Percentiles rank a stretch among this genome's conserved stretches.
phyloP scores from a whole-genome alignment of 495 filamentous ascomycete genomes.

The Podospora australis region DNA sequence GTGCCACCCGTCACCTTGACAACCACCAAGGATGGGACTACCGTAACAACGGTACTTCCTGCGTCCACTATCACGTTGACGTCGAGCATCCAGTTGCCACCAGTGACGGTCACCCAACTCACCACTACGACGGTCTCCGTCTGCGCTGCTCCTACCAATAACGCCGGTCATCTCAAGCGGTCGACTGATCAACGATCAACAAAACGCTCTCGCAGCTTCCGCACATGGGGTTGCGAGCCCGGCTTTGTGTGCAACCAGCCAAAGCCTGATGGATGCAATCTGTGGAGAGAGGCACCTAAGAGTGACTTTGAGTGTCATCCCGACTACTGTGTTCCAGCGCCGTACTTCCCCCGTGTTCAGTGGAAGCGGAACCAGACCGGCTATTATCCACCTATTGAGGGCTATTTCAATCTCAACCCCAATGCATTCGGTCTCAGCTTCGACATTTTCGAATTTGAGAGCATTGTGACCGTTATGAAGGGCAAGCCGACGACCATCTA shows the following conservation, averaged over 20 bases:
- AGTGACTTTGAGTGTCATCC: conserved; percentile 48
- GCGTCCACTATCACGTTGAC: conserved; percentile 20
- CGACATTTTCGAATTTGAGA: conserved; percentile 47
- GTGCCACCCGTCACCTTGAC: conserved; percentile 7
- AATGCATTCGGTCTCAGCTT: conserved; percentile 55
- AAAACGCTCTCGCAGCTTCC: conserved; percentile 25
- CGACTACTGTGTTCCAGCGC: conserved; percentile 47
- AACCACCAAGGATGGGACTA: conserved; percentile 15
- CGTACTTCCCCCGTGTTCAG: conserved; percentile 28
- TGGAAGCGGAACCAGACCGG: conserved; percentile 40
- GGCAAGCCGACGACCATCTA: conserved; percentile 26
- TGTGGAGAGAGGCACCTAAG: conserved; percentile 49
- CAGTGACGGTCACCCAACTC: conserved; percentile 24
- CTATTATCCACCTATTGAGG: conserved; percentile 46
- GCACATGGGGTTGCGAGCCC: conserved; percentile 56
- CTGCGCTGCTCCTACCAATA: conserved; percentile 25
- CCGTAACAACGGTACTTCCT: conserved; percentile 25
- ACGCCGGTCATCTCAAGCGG: conserved; percentile 7
- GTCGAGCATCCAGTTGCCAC: conserved; percentile 11
- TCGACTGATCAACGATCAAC: neutral
- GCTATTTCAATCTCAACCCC: conserved; percentile 62
- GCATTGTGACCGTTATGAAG: conserved; percentile 13
- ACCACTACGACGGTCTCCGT: conserved; percentile 23
- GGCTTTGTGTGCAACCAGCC: conserved; percentile 54
- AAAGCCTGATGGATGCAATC: conserved; percentile 42